Evolutionary conservation across 768 basidiomycete species (phyloP).

Genomic region (Mycena rebaudengoi): DNA sequence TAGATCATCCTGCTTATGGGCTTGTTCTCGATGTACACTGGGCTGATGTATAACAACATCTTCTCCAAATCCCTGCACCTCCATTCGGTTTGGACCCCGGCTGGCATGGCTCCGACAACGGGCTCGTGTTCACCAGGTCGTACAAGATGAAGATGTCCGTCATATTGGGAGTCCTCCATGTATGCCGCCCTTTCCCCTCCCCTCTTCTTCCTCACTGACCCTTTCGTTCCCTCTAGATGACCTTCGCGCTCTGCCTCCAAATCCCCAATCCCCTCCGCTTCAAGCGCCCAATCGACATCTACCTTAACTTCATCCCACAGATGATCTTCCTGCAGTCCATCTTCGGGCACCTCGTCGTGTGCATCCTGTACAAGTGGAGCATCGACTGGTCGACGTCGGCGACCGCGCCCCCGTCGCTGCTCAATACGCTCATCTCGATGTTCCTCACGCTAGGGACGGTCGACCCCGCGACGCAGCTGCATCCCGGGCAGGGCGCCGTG

Average conservation of each 20-base stretch:
- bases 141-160: slow-evolving; percentile 99
- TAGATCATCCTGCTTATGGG: slow-evolving; percentile 99
- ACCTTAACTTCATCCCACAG: slow-evolving; percentile 95
- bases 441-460: slow-evolving; percentile 91
- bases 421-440: slow-evolving; percentile 98
- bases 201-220: slow-evolving; percentile 12
- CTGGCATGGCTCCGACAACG: slow-evolving; percentile 95
- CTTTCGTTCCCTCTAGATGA: slow-evolving; percentile 85
- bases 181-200: slow-evolving; percentile 43
- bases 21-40: slow-evolving; percentile 95
- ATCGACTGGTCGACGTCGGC: slow-evolving; percentile 85
- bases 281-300: slow-evolving; percentile 87
- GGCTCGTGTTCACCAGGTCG: slow-evolving; percentile 93
- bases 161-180: slow-evolving; percentile 94
- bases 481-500: slow-evolving; percentile 85
- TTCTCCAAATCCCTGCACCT: slow-evolving; percentile 93
- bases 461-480: slow-evolving; percentile 73
- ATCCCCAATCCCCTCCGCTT: slow-evolving; percentile 95
- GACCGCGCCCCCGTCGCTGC: slow-evolving; percentile 82
- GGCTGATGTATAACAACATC: slow-evolving; percentile 98
- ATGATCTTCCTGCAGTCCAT: slow-evolving; percentile 98
- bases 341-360: slow-evolving; percentile 94
- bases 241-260: slow-evolving; percentile 96
- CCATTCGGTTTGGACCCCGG: slow-evolving; percentile 93
- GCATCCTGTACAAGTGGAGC: slow-evolving; percentile 97